Base-by-base conservation (phyloP, 2,329 filamentous ascomycete species). In the Raffaelea deltoideospora region DNA sequence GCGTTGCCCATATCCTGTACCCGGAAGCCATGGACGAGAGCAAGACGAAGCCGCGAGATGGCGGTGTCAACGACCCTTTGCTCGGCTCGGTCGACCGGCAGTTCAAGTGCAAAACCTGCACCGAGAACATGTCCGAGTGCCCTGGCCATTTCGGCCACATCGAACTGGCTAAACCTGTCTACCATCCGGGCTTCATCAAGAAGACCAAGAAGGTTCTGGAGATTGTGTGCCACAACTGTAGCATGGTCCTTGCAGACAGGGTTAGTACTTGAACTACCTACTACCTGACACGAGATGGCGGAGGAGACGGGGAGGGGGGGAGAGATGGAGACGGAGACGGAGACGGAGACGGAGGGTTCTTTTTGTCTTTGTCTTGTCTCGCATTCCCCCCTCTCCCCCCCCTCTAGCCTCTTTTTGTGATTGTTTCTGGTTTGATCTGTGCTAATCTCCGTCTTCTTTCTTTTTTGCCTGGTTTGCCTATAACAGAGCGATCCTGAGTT, bases 21-120 rank as follows among this genome's bases (percentile, higher is more conserved):
- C 87, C 90, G n/a, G 90, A 98, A 67, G 96, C 90, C 21, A 95
- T 98, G 90, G 90, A 98, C 55, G 90, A 98, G 60, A 80, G 80
- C 58, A 82, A 87, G 53, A 79, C 83, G 48, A 84, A 84, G 56
- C 90, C 90, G 45, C 85, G 90, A 48, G 81, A 90, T 43, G 79
- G 81, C 54, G 90, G 90, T 53, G 69, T 96, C 48, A 96, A 96
- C 57, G 90, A 99, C 56, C 87, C 90, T 46, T 82, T 87, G 49
- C 78, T 99, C 35, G 90, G 90, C 40, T 94, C 90, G 34, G 94
- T 98, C 56, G 92, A 98, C 58, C 79, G 90, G 46, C 81, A 86
- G 55, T 92, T 85, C 66, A 85, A 86, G 60, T 99, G 90, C 65
- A 87, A 82, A 53, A 96, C 92, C 34, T 99, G 90, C 61, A 81